Percentiles rank a stretch among this genome's conserved stretches.
Conservation (phyloP, 1,139 yeast genomes). For the Sugiyamaella sp. region DNA sequence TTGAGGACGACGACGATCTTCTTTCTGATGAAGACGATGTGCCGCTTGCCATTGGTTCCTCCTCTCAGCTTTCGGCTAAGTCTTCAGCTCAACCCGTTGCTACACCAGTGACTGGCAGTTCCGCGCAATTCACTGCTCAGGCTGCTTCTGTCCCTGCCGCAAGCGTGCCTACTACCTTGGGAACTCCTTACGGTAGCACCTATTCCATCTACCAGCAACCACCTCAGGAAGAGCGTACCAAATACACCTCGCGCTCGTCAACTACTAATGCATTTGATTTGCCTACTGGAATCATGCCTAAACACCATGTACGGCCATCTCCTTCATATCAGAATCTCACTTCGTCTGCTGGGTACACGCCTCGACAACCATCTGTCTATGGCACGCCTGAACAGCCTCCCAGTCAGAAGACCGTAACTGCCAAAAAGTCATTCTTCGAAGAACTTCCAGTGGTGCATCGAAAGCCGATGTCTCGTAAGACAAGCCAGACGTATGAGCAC, state of each 20-base stretch:
- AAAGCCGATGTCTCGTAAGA: slow-evolving; percentile 29
- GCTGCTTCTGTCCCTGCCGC: slow-evolving; percentile 16
- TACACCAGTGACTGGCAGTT: slow-evolving; percentile 17
- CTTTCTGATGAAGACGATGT: slow-evolving; percentile 35
- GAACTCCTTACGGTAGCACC: slow-evolving; percentile 11
- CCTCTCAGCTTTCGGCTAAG: neutral
- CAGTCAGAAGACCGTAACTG: slow-evolving; percentile 23
- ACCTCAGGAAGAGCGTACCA: slow-evolving; percentile 7
- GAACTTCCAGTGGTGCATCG: slow-evolving; percentile 50
- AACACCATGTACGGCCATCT: slow-evolving; percentile 34
- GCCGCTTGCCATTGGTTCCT: neutral
- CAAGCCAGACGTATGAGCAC: slow-evolving; percentile 25
- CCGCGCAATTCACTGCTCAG: slow-evolving; percentile 17
- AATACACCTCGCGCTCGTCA: slow-evolving; percentile 3
- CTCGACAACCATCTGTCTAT: slow-evolving; percentile 17
- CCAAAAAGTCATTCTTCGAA: slow-evolving; percentile 54
- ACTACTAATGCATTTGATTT: slow-evolving; percentile 58
- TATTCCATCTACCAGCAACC: slow-evolving; percentile 22
- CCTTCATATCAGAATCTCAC: slow-evolving; percentile 27
- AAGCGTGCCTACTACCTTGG: neutral
- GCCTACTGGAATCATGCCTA: slow-evolving; percentile 62
- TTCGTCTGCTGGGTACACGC: slow-evolving; percentile 1
- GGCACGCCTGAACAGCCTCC: slow-evolving; percentile 21
- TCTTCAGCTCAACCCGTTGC: neutral
- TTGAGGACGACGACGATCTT: slow-evolving; percentile 51